Evolutionary conservation across 1,139 yeast genomes (phyloP).

Genomic region (Kluyveromyces sp.): DNA sequence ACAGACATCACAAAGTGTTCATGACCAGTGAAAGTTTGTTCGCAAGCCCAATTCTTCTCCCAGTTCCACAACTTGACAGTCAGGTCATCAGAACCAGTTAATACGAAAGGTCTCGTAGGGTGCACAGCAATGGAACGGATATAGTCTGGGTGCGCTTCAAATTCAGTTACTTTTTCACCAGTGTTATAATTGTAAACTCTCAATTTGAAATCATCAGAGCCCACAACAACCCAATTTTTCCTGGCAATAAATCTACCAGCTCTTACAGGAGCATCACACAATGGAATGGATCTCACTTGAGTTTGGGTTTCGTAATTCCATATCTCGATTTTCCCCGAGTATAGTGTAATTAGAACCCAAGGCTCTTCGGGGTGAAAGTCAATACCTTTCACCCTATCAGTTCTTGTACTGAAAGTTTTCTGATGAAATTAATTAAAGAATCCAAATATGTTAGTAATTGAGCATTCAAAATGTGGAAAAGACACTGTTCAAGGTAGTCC

Average conservation of each 20-base stretch:
- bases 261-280: conserved; percentile 90
- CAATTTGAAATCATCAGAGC: conserved; percentile 90
- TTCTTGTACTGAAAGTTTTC: conserved; percentile 38
- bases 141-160: conserved; percentile 97
- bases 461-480: too few species aligned
- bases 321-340: conserved; percentile 76
- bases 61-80: conserved; percentile 94
- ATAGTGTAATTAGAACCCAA: conserved; percentile 83
- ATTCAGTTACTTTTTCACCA: conserved; percentile 87
- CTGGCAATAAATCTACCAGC: conserved; percentile 93
- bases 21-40: conserved; percentile 92
- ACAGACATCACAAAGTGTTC: conserved; percentile 92
- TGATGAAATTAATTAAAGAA: conserved; percentile 4
- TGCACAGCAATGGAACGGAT: conserved; percentile 90
- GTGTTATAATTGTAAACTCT: conserved; percentile 93
- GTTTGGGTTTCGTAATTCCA: conserved; percentile 83
- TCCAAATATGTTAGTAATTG: conserved; percentile 1
- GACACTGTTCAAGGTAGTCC: too few species aligned
- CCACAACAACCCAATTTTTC: conserved; percentile 95
- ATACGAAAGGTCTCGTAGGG: conserved; percentile 81
- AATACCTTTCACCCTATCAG: conserved; percentile 95
- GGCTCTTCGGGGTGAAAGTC: conserved; percentile 98
- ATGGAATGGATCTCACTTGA: conserved; percentile 67
- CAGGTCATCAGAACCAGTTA: conserved; percentile 89
- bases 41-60: conserved; percentile 87